Evolutionary conservation across 1,284 basidiomycete genomes (phyloP), one percentile per base, ranked within the genome.

Genomic region (Ganoderma lucidum): DNA sequence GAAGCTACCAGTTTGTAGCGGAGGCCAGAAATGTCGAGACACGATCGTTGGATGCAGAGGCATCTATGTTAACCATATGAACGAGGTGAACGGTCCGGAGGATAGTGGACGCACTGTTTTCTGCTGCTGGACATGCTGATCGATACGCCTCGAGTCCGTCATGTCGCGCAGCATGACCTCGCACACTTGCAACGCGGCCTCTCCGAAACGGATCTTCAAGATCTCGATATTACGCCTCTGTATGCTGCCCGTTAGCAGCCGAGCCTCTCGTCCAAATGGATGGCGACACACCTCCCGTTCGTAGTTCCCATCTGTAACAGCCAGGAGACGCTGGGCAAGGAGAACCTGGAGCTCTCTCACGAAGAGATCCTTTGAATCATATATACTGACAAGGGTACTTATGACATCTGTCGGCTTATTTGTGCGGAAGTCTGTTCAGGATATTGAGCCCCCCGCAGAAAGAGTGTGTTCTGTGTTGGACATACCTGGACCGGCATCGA

Each of bases 91-190:
- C 30, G 72, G 19, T n/a, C 51, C 45, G 63, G 39, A 15, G 6
- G 10, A 74, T 51, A 30, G 62, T 23, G 55, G 0, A 64, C 79
- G 88, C 73, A 94, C 94, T 61, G 83, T 69, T 63, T 86, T 86
- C 75, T 93, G 90, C 0, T 90, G 86, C 75, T 97, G 95, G 5
- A 98, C 89, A 78, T 93, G 92, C 37, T 89, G 88, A 78, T 98
- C 93, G 64, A 92, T 94, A 51, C 95, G 88, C 75, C 92, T 93
- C 53, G 96, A 97, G 78, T 98, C 96, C 6, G 94, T 92, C 89
- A 98, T 93, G 80, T 98, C 96, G 77, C 92, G 93, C 77, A 98
- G 82, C 96, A 98, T 98, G 69, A 98, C 96, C 78, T 98, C 96
- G 83, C 96, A 97, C 1, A 96, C 93, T 78, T 96, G 95, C 70